Evolutionary conservation across 192 early-diverging fungal genomes (phyloP).

Genomic region (Gryganskiella cystojenkinii): DNA sequence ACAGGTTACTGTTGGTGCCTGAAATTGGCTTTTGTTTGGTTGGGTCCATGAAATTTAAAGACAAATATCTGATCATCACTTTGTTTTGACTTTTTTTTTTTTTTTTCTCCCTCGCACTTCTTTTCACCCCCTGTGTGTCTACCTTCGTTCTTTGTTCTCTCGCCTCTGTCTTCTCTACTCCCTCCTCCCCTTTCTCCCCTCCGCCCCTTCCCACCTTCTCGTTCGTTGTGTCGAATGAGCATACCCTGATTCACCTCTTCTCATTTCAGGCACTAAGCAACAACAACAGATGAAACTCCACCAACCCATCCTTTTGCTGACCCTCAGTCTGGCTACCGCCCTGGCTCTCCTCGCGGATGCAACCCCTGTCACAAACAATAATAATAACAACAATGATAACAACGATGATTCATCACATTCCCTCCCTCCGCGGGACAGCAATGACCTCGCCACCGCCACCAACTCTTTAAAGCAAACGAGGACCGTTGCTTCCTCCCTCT

Average conservation of each 20-base stretch:
- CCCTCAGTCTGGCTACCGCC: conserved; percentile 11
- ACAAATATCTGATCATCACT: background rate
- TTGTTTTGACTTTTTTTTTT: background rate
- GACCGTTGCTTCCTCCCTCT: background rate
- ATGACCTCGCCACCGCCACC: no score
- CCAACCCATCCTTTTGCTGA: conserved; percentile 3
- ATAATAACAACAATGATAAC: no score
- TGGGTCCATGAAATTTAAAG: background rate
- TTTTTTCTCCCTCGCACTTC: background rate
- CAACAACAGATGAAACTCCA: conserved; percentile 10
- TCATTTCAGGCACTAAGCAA: no score
- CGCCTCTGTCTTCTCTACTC: background rate
- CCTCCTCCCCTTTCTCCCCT: background rate
- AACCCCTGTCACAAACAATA: background rate
- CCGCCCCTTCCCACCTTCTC: background rate
- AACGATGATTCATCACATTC: background rate
- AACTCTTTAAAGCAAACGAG: no score
- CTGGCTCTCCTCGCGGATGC: conserved; percentile 16
- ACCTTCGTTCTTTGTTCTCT: background rate
- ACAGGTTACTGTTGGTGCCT: background rate
- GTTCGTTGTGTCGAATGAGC: no score
- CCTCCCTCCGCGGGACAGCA: background rate
- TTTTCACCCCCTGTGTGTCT: background rate
- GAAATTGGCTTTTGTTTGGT: background rate
- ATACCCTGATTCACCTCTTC: no score